Evolutionary conservation across 805 yeast species (phyloP).

Genomic region (Kodamaea fukazawae): DNA sequence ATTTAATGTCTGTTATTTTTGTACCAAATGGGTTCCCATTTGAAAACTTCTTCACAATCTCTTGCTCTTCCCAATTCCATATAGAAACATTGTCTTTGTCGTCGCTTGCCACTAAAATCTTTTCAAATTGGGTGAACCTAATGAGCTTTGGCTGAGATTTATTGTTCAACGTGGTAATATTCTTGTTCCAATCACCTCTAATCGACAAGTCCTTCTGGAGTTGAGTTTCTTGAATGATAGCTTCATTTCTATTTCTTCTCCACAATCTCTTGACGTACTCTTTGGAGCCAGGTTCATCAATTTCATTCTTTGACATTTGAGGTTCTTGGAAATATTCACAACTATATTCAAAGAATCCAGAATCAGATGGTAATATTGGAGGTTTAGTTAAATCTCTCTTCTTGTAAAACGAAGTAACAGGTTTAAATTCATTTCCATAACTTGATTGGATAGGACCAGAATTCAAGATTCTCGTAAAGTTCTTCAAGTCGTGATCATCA

Average conservation of each 20-base stretch:
- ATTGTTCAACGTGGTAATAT: conserved; percentile 58
- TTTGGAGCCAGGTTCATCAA: conserved; percentile 89
- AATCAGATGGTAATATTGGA: conserved; percentile 52
- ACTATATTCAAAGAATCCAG: conserved; percentile 69
- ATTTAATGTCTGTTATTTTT: conserved; percentile 78
- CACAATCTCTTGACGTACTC: conserved; percentile 79
- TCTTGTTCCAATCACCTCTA: conserved; percentile 80
- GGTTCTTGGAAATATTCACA: conserved; percentile 96
- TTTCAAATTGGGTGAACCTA: conserved; percentile 87
- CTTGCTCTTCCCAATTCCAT: conserved; percentile 79
- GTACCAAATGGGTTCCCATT: conserved; percentile 88
- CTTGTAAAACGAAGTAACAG: conserved; percentile 56
- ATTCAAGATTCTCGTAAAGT: conserved; percentile 35
- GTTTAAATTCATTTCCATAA: conserved; percentile 47
- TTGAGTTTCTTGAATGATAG: conserved; percentile 84
- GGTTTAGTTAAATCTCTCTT: conserved; percentile 30
- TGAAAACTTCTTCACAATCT: conserved; percentile 64
- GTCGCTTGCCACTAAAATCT: conserved; percentile 73
- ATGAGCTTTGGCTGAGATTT: conserved; percentile 76
- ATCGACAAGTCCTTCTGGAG: conserved; percentile 81
- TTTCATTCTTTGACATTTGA: conserved; percentile 79
- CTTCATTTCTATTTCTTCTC: conserved; percentile 88
- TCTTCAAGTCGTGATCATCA: conserved; percentile 40
- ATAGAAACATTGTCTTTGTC: conserved; percentile 79
- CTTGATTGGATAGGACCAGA: conserved; percentile 34